Evolutionary conservation across 139 green algal species (phyloP), one percentile per base, ranked within the genome.

Genomic region (Yamagishiella unicocca): DNA sequence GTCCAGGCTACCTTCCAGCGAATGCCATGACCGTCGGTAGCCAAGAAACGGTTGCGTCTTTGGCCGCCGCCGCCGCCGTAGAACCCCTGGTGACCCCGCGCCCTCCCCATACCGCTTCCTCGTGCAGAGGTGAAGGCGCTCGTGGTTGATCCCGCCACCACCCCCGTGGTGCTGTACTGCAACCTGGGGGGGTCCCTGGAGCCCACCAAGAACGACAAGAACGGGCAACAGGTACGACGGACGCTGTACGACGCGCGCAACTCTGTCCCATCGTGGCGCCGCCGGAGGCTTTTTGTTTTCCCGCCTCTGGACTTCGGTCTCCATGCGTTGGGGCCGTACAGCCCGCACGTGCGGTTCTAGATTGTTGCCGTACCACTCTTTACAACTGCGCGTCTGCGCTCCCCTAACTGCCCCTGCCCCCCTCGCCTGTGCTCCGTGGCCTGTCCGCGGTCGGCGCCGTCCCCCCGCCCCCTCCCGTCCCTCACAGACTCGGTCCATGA

Each of bases 121-220:
- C 35, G 14, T 43, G 35, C 71, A 85, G 85, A 89, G 33, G 64
- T 84, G 3, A 1, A 1, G 4, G 4, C n/a, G 24, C 62, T 74
- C 17, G 85, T 85, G 43, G 4, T 53, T 5, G 79, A 85, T 10
- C 46, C 85, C 37, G 75, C 43, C 0, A 45, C 68, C 22, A 80
- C 55, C 2, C 54, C 72, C 29, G 25, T 93, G 8, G 90, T 96
- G 24, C 45, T 97, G 31, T 89, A 94, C 22, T 97, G 94, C 88
- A 94, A 90, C n/a, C 78, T 96, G 45, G 94, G 94, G 5, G 94
- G 94, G 35, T 90, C 72, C 5, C 64, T 97, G 72, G 89, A 95
- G 33, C 54, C 78, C 21, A 93, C 88, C 37, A 92, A 93, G 1
- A 89, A 87, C 70, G 87, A 83, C 46, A 82, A 83, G 43, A 90